These are phyloP conservation scores for Hanseniaspora clermontiae DNA, from an alignment of 805 yeast species.

Conservation along the genomic window DNA sequence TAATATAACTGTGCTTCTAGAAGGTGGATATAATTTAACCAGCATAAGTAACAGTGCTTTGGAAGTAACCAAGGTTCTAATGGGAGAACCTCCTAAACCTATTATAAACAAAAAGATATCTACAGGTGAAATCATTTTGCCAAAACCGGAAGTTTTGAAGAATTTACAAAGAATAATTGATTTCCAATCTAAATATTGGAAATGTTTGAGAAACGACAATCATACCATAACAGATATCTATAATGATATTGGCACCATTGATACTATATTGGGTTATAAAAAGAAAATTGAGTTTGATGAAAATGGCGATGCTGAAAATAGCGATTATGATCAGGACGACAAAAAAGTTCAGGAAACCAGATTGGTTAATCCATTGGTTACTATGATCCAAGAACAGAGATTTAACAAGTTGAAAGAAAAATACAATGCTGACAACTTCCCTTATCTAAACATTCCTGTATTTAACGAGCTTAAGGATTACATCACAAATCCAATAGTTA, in stretches of 20 bases:
- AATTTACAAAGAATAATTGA: slow-evolving; percentile 70
- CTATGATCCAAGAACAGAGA: slow-evolving; percentile 10
- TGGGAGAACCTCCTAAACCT: slow-evolving; percentile 91
- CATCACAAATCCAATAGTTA: slow-evolving; percentile 1
- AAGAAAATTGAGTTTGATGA: slow-evolving; percentile 4
- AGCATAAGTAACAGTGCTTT: slow-evolving; percentile 82
- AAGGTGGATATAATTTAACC: slow-evolving; percentile 93
- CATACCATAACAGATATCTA: slow-evolving; percentile 3
- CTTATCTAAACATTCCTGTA: slow-evolving; percentile 6
- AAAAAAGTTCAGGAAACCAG: slow-evolving; percentile 7
- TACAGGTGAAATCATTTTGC: slow-evolving; percentile 30
- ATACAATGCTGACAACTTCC: slow-evolving; percentile 6
- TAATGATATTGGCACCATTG: slow-evolving; percentile 1
- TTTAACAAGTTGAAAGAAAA: neutral
- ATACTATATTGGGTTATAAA: slow-evolving; percentile 1
- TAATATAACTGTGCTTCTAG: slow-evolving; percentile 74
- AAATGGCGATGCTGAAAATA: slow-evolving; percentile 7
- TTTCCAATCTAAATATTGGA: slow-evolving; percentile 79
- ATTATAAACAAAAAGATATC: slow-evolving; percentile 34
- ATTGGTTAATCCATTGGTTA: slow-evolving; percentile 3
- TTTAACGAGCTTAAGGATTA: slow-evolving; percentile 6
- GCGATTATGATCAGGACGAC: slow-evolving; percentile 12
- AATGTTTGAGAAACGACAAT: slow-evolving; percentile 39
- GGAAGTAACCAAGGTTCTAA: slow-evolving; percentile 77
- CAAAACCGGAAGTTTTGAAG: slow-evolving; percentile 64